A percentile compares a stretch with the other conserved stretches of the same genome.
phyloP scores from a whole-genome alignment of 2,329 filamentous ascomycete species.

The Periglandula ipomoeae region DNA sequence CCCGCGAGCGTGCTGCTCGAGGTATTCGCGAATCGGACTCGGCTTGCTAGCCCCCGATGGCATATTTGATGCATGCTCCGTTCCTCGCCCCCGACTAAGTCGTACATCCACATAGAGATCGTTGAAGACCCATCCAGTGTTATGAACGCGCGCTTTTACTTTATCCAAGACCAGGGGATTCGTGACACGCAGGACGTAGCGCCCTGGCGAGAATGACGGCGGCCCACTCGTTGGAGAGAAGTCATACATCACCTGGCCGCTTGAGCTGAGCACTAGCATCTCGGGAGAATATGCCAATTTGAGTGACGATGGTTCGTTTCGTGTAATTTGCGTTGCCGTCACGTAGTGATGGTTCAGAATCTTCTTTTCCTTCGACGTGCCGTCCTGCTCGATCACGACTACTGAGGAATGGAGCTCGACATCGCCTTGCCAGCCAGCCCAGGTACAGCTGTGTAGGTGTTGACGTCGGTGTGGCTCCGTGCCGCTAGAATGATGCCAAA shows the following conservation, averaged over 20 bases:
- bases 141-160: conserved; percentile 23
- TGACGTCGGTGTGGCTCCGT: conserved; percentile 16
- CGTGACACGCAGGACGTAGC: conserved; percentile 22
- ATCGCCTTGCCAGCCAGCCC: conserved; percentile 26
- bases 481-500: conserved; percentile 26
- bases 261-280: conserved; percentile 18
- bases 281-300: conserved; percentile 26
- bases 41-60: background rate
- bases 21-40: conserved; percentile 22
- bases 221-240: conserved; percentile 14
- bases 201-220: conserved; percentile 16
- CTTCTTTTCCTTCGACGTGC: conserved; percentile 19
- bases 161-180: conserved; percentile 24
- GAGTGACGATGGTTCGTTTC: conserved; percentile 21
- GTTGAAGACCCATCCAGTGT: conserved; percentile 26
- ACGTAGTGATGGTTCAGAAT: conserved; percentile 27
- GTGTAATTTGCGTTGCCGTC: conserved; percentile 23
- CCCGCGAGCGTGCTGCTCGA: conserved; percentile 23
- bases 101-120: conserved; percentile 24
- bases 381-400: conserved; percentile 21
- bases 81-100: conserved; percentile 19
- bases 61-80: background rate
- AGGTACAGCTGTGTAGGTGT: conserved; percentile 28
- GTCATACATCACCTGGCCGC: conserved; percentile 23
- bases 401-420: conserved; percentile 26